Percentiles rank a stretch among this genome's conserved stretches.
Evolutionary conservation across 495 filamentous ascomycete species (phyloP).

Genomic region (Penicillium paradoxum): DNA sequence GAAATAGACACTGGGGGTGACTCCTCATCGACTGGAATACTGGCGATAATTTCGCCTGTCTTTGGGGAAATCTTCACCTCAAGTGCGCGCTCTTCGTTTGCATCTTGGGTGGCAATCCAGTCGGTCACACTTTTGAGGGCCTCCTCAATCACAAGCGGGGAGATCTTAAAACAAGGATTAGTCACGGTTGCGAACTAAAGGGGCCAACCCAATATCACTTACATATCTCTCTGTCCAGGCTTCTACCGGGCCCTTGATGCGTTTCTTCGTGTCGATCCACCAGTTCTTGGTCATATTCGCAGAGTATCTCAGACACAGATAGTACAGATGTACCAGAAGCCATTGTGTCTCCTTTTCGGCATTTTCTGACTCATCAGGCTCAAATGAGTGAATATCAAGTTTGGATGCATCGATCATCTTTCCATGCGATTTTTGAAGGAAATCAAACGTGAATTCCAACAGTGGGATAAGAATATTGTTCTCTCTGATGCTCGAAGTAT

Average conservation of each 20-base stretch:
- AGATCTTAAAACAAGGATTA: constrained; percentile 49
- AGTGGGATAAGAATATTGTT: constrained; percentile 64
- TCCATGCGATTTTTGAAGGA: constrained; percentile 67
- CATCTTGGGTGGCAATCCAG: constrained; percentile 59
- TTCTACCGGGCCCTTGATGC: constrained; percentile 70
- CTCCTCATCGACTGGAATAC: constrained; percentile 84
- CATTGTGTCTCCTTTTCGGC: constrained; percentile 68
- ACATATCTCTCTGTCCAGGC: constrained; percentile 74
- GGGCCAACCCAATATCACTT: constrained; percentile 10
- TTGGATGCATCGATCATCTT: constrained; percentile 63
- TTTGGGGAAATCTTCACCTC: constrained; percentile 63
- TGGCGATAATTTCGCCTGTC: constrained; percentile 69
- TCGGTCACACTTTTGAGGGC: constrained; percentile 63
- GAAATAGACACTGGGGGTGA: constrained; percentile 70
- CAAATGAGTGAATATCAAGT: constrained; percentile 66
- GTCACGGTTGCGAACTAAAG: background rate
- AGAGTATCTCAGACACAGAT: constrained; percentile 66
- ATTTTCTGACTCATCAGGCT: constrained; percentile 51
- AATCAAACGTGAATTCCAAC: constrained; percentile 72
- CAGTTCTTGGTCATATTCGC: constrained; percentile 79
- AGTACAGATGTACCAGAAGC: constrained; percentile 84
- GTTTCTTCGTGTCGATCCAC: constrained; percentile 73
- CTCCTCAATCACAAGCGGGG: constrained; percentile 70
- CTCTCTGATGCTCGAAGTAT: constrained; percentile 68
- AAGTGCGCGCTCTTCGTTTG: constrained; percentile 62